A percentile compares a stretch with the other conserved stretches of the same genome.
Evolutionary conservation across 768 basidiomycete species (phyloP).

Genomic region (Suillus clintonianus): DNA sequence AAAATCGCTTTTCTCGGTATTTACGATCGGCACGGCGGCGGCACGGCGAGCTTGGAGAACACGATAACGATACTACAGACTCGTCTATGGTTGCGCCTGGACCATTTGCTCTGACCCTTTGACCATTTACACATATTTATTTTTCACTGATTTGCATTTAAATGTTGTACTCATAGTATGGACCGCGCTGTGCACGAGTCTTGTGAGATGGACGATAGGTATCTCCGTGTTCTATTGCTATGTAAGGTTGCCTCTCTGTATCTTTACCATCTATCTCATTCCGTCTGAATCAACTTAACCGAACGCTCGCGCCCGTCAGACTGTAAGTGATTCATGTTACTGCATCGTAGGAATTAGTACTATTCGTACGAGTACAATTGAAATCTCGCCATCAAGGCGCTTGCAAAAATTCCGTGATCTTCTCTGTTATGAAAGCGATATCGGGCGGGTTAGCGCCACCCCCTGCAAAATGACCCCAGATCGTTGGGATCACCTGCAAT

Average conservation of each 20-base stretch:
- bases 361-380: not conserved
- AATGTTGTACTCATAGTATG: not conserved
- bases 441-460: conserved; percentile 44
- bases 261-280: too few species aligned
- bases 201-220: not conserved
- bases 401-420: conserved; percentile 45
- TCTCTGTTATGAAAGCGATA: conserved; percentile 39
- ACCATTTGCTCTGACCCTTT: conserved; percentile 7
- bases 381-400: conserved; percentile 14
- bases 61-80: conserved; percentile 34
- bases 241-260: too few species aligned
- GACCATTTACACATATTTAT: not conserved
- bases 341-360: too few species aligned
- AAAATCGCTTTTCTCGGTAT: conserved; percentile 58
- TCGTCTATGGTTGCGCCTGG: conserved; percentile 18
- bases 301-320: too few species aligned
- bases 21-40: conserved; percentile 53
- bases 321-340: too few species aligned
- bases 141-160: not conserved
- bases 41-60: conserved; percentile 42
- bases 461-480: conserved; percentile 61
- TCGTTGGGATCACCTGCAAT: conserved; percentile 52
- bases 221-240: not conserved
- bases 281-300: too few species aligned
- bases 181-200: not conserved